Evolutionary conservation across 257 asterid genomes (phyloP), one percentile per base, ranked within the genome.

Genomic region (Euphrasia confusa): DNA sequence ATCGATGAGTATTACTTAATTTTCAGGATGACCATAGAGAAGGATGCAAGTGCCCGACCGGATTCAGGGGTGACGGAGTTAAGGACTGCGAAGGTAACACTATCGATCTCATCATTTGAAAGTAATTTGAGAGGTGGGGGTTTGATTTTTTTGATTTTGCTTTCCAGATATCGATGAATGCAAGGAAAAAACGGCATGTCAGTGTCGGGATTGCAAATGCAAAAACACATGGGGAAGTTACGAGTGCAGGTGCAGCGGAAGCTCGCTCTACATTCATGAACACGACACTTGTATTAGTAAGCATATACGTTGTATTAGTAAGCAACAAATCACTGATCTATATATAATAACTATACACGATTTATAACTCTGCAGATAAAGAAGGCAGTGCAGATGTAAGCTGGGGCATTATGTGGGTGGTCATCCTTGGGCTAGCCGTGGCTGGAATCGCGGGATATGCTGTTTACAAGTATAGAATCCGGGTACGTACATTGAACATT

Each of bases 11-110:
- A 53, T 17, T 54, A 17, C 35, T 60, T 21, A n/a, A n/a, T 21
- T 71, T 75, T 56, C 71, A 87, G 97, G 97, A 87, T 70, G 91
- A 79, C 27, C 77, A 72, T 7, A 69, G 79, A 5, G 79, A 75
- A 37, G 97, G 99, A 12, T 93, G 99, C 78, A 78, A 70, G 17
- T 93, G 99, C 75, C 99, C 97, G n/a, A 81, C 85, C 35, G 99
- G 99, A 64, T 93, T 93, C 78, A 72, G 65, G 69, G 99, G 97
- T 40, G 96, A 93, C 73, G 97, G 97, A 69, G 79, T 89, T 53
- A 73, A 81, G 24, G 63, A 47, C 61, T 93, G 99, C 68, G 96
- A 81, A 60, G 99, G 97, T 89, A 83, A 50, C 15, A 9, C 1
- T 27, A 18, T 0, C 35, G 5, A 6, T 45, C 52, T 13, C 15